These are phyloP conservation scores for Debaryomyces prosopidis DNA, from an alignment of 805 yeast genomes.

Conservation along the genomic window DNA sequence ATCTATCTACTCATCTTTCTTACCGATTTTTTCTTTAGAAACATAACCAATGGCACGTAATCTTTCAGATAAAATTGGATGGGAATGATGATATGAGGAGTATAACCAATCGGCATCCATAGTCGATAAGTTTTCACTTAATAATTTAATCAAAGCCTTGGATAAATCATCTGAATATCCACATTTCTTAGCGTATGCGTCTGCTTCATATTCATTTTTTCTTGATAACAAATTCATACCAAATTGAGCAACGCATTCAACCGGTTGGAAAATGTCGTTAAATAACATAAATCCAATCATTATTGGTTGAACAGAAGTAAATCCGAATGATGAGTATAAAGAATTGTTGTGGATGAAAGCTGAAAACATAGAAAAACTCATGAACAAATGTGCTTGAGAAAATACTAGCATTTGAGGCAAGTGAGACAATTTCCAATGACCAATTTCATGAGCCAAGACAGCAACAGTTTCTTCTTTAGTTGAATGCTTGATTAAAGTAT, in stretches of 20 bases:
- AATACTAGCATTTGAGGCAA: conserved; percentile 72
- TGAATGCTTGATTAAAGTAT: conserved; percentile 82
- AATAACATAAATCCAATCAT: conserved; percentile 81
- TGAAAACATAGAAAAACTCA: conserved; percentile 72
- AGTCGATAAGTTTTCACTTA: conserved; percentile 79
- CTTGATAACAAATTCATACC: conserved; percentile 71
- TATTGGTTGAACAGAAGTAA: conserved; percentile 62
- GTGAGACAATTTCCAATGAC: conserved; percentile 95
- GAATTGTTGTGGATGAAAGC: conserved; percentile 79
- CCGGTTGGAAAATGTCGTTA: conserved; percentile 74
- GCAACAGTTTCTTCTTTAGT: conserved; percentile 83
- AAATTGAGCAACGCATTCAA: conserved; percentile 69
- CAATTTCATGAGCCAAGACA: conserved; percentile 96
- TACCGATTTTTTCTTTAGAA: conserved; percentile 38
- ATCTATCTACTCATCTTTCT: conserved; percentile 6
- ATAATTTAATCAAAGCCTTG: conserved; percentile 70
- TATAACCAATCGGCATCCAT: conserved; percentile 88
- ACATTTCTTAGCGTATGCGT: conserved; percentile 72
- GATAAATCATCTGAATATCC: conserved; percentile 73
- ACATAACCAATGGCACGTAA: conserved; percentile 66
- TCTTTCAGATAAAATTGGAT: conserved; percentile 91
- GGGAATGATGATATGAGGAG: conserved; percentile 86
- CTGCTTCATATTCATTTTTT: conserved; percentile 92
- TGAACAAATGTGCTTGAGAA: conserved; percentile 62
- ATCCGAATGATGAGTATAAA: conserved; percentile 78